Evolutionary conservation across 208 protist genomes (phyloP).

Genomic region (Angomonas deanei): DNA sequence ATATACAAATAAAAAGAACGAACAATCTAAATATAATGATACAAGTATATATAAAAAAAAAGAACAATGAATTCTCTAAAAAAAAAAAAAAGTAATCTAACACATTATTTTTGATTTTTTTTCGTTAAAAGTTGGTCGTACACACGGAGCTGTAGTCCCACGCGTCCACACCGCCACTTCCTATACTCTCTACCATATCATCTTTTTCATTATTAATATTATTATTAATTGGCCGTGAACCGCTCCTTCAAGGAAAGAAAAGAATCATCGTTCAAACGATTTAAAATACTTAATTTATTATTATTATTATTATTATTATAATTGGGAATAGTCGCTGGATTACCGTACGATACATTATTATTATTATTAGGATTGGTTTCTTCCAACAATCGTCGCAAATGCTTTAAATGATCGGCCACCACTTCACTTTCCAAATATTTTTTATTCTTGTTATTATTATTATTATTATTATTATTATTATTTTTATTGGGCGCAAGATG

Average conservation of each 20-base stretch:
- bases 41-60: conserved; percentile 2
- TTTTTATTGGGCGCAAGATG: too few species aligned
- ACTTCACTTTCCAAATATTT: background rate
- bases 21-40: too few species aligned
- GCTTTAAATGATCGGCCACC: background rate
- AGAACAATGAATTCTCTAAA: background rate
- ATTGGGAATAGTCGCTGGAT: too few species aligned
- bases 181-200: background rate
- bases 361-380: too few species aligned
- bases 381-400: background rate
- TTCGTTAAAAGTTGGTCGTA: background rate
- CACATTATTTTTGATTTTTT: too few species aligned
- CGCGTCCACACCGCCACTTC: background rate
- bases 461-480: background rate
- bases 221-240: too few species aligned
- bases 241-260: background rate
- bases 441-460: background rate
- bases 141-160: background rate
- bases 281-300: too few species aligned
- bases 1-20: too few species aligned
- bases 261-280: background rate
- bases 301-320: too few species aligned
- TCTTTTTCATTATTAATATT: too few species aligned
- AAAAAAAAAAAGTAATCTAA: too few species aligned
- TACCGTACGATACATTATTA: too few species aligned